Evolutionary conservation across 768 basidiomycete genomes (phyloP).

Genomic region (Chalciporus chontae): DNA sequence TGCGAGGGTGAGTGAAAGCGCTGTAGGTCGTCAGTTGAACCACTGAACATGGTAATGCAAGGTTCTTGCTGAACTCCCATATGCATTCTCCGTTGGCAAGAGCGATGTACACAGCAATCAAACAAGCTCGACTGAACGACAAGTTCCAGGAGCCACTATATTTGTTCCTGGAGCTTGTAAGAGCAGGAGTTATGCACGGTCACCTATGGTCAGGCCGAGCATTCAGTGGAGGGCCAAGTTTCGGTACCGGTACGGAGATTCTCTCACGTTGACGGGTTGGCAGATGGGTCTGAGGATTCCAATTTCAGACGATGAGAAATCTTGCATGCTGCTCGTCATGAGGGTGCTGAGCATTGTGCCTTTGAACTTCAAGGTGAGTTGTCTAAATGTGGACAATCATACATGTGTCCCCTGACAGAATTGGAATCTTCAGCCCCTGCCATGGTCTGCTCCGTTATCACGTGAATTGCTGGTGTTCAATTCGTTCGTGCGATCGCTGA

Average conservation of each 20-base stretch:
- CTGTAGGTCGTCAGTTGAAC: conserved; percentile 2
- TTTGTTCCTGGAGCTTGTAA: conserved; percentile 89
- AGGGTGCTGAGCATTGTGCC: conserved; percentile 94
- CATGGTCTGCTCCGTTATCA: conserved; percentile 95
- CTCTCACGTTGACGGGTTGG: conserved; percentile 30
- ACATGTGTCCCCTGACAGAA: conserved; percentile 10
- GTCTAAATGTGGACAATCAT: conserved; percentile 1
- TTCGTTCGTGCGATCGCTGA: conserved; percentile 90
- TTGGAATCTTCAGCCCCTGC: conserved; percentile 55
- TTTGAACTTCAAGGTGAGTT: conserved; percentile 83
- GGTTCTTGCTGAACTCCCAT: conserved; percentile 87
- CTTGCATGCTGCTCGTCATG: conserved; percentile 95
- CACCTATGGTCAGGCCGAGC: conserved; percentile 84
- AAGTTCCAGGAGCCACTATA: conserved; percentile 98
- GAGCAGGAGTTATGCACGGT: conserved; percentile 96
- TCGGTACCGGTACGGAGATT: conserved; percentile 69
- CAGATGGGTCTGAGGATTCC: conserved; percentile 22
- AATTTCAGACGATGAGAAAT: conserved; percentile 83
- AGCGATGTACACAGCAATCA: conserved; percentile 84
- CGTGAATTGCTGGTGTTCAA: conserved; percentile 98
- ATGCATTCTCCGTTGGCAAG: conserved; percentile 86
- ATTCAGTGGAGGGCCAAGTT: conserved; percentile 93
- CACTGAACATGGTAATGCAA: conserved; percentile 29
- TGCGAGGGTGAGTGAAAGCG: conserved; percentile 66
- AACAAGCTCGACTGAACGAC: conserved; percentile 82